Evolutionary conservation across 2,329 filamentous ascomycete genomes (phyloP), one percentile per base, ranked within the genome.

Genomic region (Colletotrichum sp.): DNA sequence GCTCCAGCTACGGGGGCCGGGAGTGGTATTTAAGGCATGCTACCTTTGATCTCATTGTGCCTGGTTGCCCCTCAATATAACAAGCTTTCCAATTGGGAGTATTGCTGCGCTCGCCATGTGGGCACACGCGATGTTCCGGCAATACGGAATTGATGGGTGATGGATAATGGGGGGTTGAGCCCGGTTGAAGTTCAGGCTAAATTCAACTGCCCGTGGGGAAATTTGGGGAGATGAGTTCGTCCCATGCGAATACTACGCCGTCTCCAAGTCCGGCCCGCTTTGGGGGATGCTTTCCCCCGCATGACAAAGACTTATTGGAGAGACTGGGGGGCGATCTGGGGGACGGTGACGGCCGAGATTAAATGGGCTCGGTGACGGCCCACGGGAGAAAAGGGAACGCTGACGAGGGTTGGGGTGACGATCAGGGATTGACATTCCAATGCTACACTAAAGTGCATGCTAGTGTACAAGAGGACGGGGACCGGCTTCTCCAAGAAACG

Each of bases 131-230:
- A 63, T 21, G 55, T 60, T 74, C 70, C 74, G 70, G 74, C 59
- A 74, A 69, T 57, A 59, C 64, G 70, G 64, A 69, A 76, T 18
- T 39, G 39, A 21, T 68, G 70, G 28, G 16, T 24, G 21, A 64
- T 28, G 71, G 57, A n/a, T 30, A 52, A 52, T 39, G 43, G 55
- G 43, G 67, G 65, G 24, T 60, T 74, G 64, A 60, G 43, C 60
- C 64, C 63, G 48, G 65, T 21, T 36, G 34, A 68, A 73, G 43
- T 75, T 75, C 74, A 75, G 74, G 74, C 74, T 75, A 75, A 75
- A 75, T 75, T 57, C 70, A 60, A 52, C 14, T 32, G 16, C 48
- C 39, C 61, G 30, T 63, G 70, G 59, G 28, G 55, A 68, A 24
- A 57, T 64, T 64, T 61, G 32, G 55, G 72, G 43, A 68, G 48